Percentiles rank a stretch among this genome's conserved stretches.
phyloP scores from a whole-genome alignment of 352 stramenopile genomes.

The Globisporangium emineosum region DNA sequence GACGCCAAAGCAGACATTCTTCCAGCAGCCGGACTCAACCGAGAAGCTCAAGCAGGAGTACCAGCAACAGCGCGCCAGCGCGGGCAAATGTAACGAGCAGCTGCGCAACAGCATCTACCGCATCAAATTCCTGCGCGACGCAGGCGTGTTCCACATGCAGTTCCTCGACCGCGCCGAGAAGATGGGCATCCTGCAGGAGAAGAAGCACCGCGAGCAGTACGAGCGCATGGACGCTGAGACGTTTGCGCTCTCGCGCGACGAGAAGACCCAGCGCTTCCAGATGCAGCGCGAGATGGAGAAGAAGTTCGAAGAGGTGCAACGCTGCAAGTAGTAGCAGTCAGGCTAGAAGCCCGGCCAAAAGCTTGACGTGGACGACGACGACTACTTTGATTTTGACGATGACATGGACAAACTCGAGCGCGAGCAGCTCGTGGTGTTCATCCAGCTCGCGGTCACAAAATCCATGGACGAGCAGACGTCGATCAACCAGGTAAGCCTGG shows the following conservation, averaged over 20 bases:
- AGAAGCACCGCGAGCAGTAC: slow-evolving; percentile 74
- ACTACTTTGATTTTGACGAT: slow-evolving; percentile 45
- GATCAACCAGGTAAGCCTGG: slow-evolving; percentile 50
- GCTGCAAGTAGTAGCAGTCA: slow-evolving; percentile 32
- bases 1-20: slow-evolving; percentile 71
- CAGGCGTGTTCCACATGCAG: slow-evolving; percentile 73
- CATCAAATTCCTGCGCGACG: slow-evolving; percentile 65
- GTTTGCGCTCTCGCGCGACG: slow-evolving; percentile 65
- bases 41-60: slow-evolving; percentile 19
- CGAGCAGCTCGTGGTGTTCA: slow-evolving; percentile 80
- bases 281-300: slow-evolving; percentile 72
- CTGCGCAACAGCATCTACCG: slow-evolving; percentile 58
- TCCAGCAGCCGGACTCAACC: slow-evolving; percentile 32
- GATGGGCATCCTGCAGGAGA: slow-evolving; percentile 56
- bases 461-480: slow-evolving; percentile 72
- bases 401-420: slow-evolving; percentile 72
- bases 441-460: slow-evolving; percentile 73
- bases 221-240: slow-evolving; percentile 65
- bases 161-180: slow-evolving; percentile 71
- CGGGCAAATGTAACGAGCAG: slow-evolving; percentile 33
- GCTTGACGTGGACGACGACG: slow-evolving; percentile 21
- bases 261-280: slow-evolving; percentile 83
- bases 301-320: slow-evolving; percentile 57
- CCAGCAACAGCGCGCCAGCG: slow-evolving; percentile 15
- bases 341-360: slow-evolving; percentile 18